Evolutionary conservation across 768 basidiomycete genomes (phyloP), one percentile per base, ranked within the genome.

Genomic region (Strobilomyces confusus): DNA sequence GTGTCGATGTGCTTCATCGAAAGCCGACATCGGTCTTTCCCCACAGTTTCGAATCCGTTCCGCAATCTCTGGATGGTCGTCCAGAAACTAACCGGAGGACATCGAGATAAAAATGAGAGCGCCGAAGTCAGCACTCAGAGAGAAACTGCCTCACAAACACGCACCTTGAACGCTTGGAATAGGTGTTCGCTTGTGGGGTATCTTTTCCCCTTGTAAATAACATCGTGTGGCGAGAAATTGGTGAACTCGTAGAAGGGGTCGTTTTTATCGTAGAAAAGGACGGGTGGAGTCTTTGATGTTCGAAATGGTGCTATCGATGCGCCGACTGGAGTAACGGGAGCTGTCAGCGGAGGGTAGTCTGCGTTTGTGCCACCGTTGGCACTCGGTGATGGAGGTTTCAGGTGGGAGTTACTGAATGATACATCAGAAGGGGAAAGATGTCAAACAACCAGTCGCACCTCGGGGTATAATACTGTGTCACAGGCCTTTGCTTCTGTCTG

Each of bases 101-200:
- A 52, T 25, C 33, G 14, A 47, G 11, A 25, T 17, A 43, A 55
- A 29, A 48, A 55, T 45, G 30, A n/a, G 42, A 43, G 38, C 22
- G 26, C 1, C 29, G 52, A 17, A 1, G 33, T 52, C 50, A 54
- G 41, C 9, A 44, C 20, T 8, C 23, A 25, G 9, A 29, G 49
- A 8, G 22, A 11, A 23, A 20, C 9, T 42, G 17, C 1, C 12
- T 15, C 12, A 29, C 29, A 2, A 52, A 42, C 11, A 48, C 66
- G 12, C 50, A 83, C 84, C 65, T 87, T 88, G 71, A 87, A 79
- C 3, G 87, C 83, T 59, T 89, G 87, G 61, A 87, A 89, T 12
- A 89, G 76, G 66, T 89, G 87, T 63, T 88, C 87, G 62, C 84
- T 84, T 1, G 87, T 89, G 1, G 86, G 84, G 62, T 88, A 89